phyloP scores from a whole-genome alignment of 140 eudicot genomes.

The Oenanthe javanica region DNA sequence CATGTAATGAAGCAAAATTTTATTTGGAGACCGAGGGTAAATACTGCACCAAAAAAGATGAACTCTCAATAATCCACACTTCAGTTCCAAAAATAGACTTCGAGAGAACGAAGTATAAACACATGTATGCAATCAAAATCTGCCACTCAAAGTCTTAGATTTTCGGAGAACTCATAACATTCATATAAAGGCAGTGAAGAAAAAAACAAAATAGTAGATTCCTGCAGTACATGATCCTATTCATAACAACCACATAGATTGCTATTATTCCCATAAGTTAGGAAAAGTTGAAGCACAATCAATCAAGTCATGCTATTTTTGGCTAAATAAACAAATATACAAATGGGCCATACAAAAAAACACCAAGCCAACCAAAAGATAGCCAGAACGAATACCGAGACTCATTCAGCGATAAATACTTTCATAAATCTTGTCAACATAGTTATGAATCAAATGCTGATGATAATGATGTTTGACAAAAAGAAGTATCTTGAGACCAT shows the following conservation, averaged over 20 bases:
- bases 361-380: neutral
- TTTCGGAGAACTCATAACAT: neutral
- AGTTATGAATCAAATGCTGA: slow-evolving; percentile 28
- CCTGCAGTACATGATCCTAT: neutral
- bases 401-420: slow-evolving; percentile 8
- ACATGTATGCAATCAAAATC: neutral
- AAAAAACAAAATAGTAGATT: neutral
- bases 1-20: neutral
- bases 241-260: neutral
- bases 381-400: too few relatives aligned
- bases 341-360: neutral
- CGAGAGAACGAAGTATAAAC: neutral
- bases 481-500: slow-evolving; percentile 47
- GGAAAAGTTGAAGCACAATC: neutral
- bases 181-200: neutral
- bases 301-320: neutral
- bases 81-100: neutral
- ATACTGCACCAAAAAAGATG: too few relatives aligned
- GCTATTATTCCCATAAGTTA: neutral
- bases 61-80: neutral
- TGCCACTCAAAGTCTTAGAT: neutral
- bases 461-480: slow-evolving; percentile 41
- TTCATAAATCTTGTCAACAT: slow-evolving; percentile 43
- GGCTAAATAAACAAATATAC: neutral
- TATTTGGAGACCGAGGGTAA: too few relatives aligned